These are phyloP conservation scores for Penicillium italicum DNA, from an alignment of 2,329 filamentous ascomycete genomes.

Conservation along the genomic window DNA sequence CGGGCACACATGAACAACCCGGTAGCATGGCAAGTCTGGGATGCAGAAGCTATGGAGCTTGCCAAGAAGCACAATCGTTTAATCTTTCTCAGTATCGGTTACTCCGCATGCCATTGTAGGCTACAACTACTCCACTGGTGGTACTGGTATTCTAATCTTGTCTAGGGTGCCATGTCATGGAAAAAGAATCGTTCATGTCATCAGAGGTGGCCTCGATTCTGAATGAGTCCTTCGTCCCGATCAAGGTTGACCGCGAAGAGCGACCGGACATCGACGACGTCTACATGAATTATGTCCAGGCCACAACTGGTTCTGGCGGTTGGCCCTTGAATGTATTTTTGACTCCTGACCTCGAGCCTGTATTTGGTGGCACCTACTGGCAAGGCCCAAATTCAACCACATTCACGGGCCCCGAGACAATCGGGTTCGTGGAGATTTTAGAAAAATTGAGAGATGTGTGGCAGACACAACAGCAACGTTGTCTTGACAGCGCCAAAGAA, in stretches of 20 bases:
- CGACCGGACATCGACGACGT: constrained; percentile 90
- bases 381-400: constrained; percentile 66
- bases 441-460: constrained; percentile 72
- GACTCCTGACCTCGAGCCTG: constrained; percentile 85
- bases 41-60: constrained; percentile 68
- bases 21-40: constrained; percentile 89
- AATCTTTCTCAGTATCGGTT: constrained; percentile 91
- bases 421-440: constrained; percentile 80
- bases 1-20: constrained; percentile 73
- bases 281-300: constrained; percentile 98
- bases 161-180: constrained; percentile 82
- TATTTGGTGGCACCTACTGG: constrained; percentile 97
- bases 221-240: constrained; percentile 83
- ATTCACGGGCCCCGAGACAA: constrained; percentile 52
- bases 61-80: constrained; percentile 80
- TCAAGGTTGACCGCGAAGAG: constrained; percentile 91
- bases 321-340: constrained; percentile 98
- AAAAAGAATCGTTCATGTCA: constrained; percentile 85
- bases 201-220: constrained; percentile 73
- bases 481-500: constrained; percentile 76
- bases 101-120: constrained; percentile 91
- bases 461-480: constrained; percentile 78
- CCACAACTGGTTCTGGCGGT: constrained; percentile 81
- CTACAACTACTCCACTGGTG: constrained; percentile 11
- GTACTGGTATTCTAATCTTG: constrained; percentile 15